A percentile compares a stretch with the other conserved stretches of the same genome.
These are phyloP conservation scores for Apiotrichum porosum DNA, from an alignment of 1,284 basidiomycete species.

Conservation along the genomic window DNA sequence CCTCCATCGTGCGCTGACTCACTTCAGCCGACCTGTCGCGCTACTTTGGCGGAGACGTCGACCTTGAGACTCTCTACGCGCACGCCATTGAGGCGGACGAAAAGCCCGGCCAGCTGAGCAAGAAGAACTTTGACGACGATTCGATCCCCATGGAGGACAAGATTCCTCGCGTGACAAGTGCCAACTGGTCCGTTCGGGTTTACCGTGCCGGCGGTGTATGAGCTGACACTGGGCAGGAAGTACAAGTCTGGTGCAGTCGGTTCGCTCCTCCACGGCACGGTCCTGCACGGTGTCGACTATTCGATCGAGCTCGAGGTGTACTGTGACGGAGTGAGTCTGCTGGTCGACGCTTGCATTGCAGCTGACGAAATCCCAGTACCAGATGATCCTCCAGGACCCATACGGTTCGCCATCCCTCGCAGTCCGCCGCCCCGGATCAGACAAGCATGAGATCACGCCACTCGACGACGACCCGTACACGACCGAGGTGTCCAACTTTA, in stretches of 20 bases:
- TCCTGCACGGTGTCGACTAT: slow-evolving; percentile 37
- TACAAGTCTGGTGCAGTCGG: slow-evolving; percentile 42
- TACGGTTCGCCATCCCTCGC: slow-evolving; percentile 45
- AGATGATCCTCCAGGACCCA: slow-evolving; percentile 46
- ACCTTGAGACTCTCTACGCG: slow-evolving; percentile 49
- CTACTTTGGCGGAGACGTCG: slow-evolving; percentile 56
- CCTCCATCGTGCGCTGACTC: slow-evolving; percentile 29
- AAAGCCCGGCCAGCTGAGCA: slow-evolving; percentile 50
- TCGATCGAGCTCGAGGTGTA: slow-evolving; percentile 45
- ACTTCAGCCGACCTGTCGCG: slow-evolving; percentile 33
- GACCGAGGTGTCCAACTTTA: slow-evolving; percentile 48
- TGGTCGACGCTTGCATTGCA: neutral
- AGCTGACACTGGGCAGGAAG: slow-evolving; percentile 38
- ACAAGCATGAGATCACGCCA: slow-evolving; percentile 3
- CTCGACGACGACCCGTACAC: slow-evolving; percentile 48
- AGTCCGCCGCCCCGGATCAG: slow-evolving; percentile 44
- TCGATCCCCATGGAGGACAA: slow-evolving; percentile 43
- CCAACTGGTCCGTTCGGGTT: slow-evolving; percentile 44
- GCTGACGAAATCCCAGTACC: slow-evolving; percentile 21
- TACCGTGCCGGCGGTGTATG: neutral
- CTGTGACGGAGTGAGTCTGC: slow-evolving; percentile 35
- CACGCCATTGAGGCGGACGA: slow-evolving; percentile 44
- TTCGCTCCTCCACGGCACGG: slow-evolving; percentile 40
- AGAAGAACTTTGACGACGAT: slow-evolving; percentile 51
- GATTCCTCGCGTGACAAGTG: slow-evolving; percentile 48